Evolutionary conservation across 257 asterid genomes (phyloP).

Genomic region (Capsicum chinense): DNA sequence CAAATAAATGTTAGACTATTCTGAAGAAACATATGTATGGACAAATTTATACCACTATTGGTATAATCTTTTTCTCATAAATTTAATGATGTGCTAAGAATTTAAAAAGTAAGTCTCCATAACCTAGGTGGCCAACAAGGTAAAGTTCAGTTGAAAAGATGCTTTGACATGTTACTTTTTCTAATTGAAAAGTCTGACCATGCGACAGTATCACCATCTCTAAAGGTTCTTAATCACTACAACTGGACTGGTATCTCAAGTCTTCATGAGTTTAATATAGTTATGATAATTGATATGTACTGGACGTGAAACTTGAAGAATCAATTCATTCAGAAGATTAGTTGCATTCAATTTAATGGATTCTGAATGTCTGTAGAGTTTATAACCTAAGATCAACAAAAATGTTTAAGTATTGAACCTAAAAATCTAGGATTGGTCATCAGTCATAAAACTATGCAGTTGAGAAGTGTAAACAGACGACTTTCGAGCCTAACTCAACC

Average conservation of each 20-base stretch:
- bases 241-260: background rate
- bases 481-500: background rate
- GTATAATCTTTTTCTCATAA: background rate
- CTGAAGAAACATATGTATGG: background rate
- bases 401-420: background rate
- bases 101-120: background rate
- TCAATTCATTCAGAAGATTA: background rate
- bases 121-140: constrained; percentile 11
- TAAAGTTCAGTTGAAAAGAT: background rate
- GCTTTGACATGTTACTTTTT: constrained; percentile 5
- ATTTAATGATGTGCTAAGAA: background rate
- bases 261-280: background rate
- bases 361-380: background rate
- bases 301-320: background rate
- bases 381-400: background rate
- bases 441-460: background rate
- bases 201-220: background rate
- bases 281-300: background rate
- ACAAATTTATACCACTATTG: background rate
- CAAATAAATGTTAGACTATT: background rate
- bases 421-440: background rate
- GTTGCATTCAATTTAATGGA: background rate
- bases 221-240: constrained; percentile 13
- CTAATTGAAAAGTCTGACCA: background rate
- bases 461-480: constrained; percentile 7